Percentiles rank a stretch among this genome's conserved stretches.
Conservation (phyloP, 2,329 filamentous ascomycete genomes). For the Clarireedia paspali region DNA sequence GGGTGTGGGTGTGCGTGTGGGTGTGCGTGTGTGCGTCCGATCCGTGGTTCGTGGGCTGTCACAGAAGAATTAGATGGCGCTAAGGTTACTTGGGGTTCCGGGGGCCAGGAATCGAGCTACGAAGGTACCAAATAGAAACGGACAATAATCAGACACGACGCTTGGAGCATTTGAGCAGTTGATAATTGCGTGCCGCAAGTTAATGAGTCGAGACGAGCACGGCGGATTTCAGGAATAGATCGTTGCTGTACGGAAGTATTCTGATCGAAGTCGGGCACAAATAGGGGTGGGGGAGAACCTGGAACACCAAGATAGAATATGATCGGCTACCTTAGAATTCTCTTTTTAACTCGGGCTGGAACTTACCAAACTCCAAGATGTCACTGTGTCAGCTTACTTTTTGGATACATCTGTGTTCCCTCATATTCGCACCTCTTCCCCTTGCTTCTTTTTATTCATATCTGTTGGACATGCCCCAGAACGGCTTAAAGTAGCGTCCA, state of each 20-base stretch:
- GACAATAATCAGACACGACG: neutral
- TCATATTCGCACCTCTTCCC: neutral
- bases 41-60: constrained; percentile 1
- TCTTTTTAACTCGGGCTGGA: neutral
- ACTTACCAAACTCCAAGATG: neutral
- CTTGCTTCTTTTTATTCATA: neutral
- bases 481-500: neutral
- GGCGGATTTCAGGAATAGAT: too few relatives aligned
- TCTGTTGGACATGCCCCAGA: neutral
- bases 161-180: too few relatives aligned
- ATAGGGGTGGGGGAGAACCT: too few relatives aligned
- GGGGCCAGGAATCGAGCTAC: neutral
- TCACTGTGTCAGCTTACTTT: neutral
- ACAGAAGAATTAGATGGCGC: constrained; percentile 2
- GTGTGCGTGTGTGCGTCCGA: neutral
- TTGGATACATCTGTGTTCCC: too few relatives aligned
- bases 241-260: too few relatives aligned
- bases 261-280: too few relatives aligned
- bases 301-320: too few relatives aligned
- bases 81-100: neutral
- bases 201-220: too few relatives aligned
- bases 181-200: too few relatives aligned
- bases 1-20: neutral
- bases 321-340: too few relatives aligned
- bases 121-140: neutral